Evolutionary conservation across 2,329 filamentous ascomycete species (phyloP), one percentile per base, ranked within the genome.

Genomic region (Aspergillus texensis): DNA sequence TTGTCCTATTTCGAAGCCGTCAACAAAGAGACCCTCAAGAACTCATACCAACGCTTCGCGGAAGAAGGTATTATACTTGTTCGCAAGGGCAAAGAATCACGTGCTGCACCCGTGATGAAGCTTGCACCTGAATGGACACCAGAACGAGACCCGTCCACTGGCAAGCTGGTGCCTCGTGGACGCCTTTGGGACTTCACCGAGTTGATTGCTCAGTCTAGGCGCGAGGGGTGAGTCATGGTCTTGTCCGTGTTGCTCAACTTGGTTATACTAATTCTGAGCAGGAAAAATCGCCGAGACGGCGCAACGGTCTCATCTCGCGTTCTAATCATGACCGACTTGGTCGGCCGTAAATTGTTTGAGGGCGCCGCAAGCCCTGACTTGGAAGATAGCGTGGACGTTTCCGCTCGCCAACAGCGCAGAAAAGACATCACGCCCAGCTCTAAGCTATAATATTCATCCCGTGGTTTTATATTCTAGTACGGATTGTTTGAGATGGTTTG

Each of bases 1-100:
- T 86, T 99, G 11, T 94, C 91, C 34, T 99, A 99, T 80, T 98
- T 97, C 70, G 95, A 99, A 80, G 94, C 95, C 3, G 94, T 99
- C 67, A 99, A 99, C 83, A 97, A 97, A 72, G 94, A 99, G 78
- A 96, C 94, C 0, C 86, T 99, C 62, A 96, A 95, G 74, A 99
- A 99, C 77, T 91, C 94, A 0, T 97, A 94, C 78, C 85, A 88
- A 43, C 88, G 93, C 19, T 96, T 96, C 72, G 89, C 94, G 70
- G 93, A 97, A 73, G 94, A 98, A 71, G 92, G 93, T 10, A 96
- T 98, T 67, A 84, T 98, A 62, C 81, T 91, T 52, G 85, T 94
- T 0, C 84, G 91, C 34, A 91, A 91, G 71, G 80, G 79, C 60
- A 90, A 89, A 70, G 89, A 90, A 50, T 67, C 74, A 6, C 74